Conservation (phyloP, 768 basidiomycete genomes). For the Leucosporidium yakuticum region DNA sequence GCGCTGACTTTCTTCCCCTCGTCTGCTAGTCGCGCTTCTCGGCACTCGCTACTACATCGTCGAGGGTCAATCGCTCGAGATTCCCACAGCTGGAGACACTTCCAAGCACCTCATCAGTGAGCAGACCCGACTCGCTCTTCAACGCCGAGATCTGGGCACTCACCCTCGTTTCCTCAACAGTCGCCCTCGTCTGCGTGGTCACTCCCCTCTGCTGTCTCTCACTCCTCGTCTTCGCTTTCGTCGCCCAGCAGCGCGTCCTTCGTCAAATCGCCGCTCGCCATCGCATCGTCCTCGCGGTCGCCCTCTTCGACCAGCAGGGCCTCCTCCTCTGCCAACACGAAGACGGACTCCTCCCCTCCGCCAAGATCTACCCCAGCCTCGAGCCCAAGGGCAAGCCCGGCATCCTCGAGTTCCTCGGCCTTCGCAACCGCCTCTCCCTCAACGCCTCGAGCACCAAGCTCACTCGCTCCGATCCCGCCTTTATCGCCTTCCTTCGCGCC, state of each 20-base stretch:
- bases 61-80: neutral
- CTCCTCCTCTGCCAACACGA: constrained; percentile 27
- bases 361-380: constrained; percentile 19
- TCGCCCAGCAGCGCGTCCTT: constrained; percentile 23
- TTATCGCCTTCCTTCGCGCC: constrained; percentile 23
- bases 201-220: constrained; percentile 28
- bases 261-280: constrained; percentile 26
- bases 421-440: constrained; percentile 16
- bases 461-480: constrained; percentile 22
- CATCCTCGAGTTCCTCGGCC: constrained; percentile 3
- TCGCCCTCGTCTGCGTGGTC: constrained; percentile 32
- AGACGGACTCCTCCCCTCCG: constrained; percentile 28
- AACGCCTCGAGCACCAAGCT: constrained; percentile 23
- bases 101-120: constrained; percentile 25
- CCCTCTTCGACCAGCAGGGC: constrained; percentile 32
- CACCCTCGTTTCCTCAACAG: neutral
- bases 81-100: neutral
- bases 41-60: constrained; percentile 24
- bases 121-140: neutral
- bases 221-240: constrained; percentile 27
- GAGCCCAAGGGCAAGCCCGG: constrained; percentile 1
- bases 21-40: constrained; percentile 23
- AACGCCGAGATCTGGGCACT: no score
- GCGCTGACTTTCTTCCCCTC: neutral
- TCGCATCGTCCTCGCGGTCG: constrained; percentile 26